Evolutionary conservation across 1,284 basidiomycete species (phyloP), one percentile per base, ranked within the genome.

Genomic region (Meripilus lineatus): DNA sequence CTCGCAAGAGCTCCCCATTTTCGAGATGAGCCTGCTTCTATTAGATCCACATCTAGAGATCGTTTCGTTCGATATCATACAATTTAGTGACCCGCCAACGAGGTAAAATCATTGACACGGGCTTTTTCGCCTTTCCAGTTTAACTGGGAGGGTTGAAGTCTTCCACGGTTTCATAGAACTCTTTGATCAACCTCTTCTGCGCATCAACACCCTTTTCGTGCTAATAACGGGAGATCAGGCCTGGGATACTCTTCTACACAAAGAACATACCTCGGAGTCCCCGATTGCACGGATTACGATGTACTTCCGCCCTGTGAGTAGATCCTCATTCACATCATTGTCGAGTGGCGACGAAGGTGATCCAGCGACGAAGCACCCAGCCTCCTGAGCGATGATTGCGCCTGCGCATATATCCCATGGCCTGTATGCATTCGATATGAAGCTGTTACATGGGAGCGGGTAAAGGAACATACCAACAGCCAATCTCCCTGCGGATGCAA

Each of bases 371-470:
- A 84, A 69, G 20, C 87, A 81, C 5, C 93, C 93, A 0, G 94
- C 90, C 63, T 97, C 95, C 50, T 89, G 76, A 0, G 90, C 89
- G 51, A 99, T 94, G 50, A 94, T 84, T n/a, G 91, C 81, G 0
- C 93, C 94, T 1, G 95, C 90, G 55, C 85, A 90, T 40, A 93
- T 84, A 60, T 93, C 91, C 90, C 90, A 93, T n/a, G 90, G 81
- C 84, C 75, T 77, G 46, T 47, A 58, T 14, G 30, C 28, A 30
- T 10, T 10, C 28, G n/a, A 30, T 8, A 17, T 24, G 14, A 22
- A 26, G 33, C 21, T 25, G 28, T 8, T 30, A 20, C 18, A 32
- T 11, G 30, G 10, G 40, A 14, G 48, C 14, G 30, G 8, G 32
- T 21, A 21, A 22, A 58, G 55, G 52, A 14, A 51, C 75, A 57